Conservation (phyloP, 345 rosid genomes). For the Schrenkiella parvula region DNA sequence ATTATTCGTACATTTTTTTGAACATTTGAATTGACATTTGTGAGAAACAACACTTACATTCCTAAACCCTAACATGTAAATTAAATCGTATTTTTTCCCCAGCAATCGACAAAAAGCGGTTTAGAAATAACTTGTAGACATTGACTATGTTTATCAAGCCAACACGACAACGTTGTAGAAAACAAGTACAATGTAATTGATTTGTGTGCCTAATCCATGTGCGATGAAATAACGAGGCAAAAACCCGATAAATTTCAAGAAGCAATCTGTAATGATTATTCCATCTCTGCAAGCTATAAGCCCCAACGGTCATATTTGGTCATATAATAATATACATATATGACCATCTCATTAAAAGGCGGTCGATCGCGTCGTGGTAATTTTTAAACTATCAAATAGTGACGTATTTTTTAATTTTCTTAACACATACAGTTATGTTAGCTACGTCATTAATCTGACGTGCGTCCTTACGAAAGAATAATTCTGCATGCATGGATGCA, state of each 20-base stretch:
- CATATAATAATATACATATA: background rate
- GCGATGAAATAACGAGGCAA: slow-evolving; percentile 11
- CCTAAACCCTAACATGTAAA: background rate
- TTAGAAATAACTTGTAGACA: background rate
- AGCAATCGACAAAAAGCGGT: background rate
- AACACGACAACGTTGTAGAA: slow-evolving; percentile 5
- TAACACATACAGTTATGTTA: background rate
- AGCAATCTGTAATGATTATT: slow-evolving; percentile 13
- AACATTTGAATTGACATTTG: background rate
- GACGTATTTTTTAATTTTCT: too few species aligned
- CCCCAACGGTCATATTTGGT: background rate
- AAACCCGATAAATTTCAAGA: background rate
- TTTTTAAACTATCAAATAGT: background rate
- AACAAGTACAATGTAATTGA: background rate
- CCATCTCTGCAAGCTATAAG: background rate
- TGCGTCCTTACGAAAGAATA: background rate
- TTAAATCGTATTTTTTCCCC: background rate
- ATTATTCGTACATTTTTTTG: background rate
- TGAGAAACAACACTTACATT: background rate
- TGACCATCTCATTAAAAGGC: background rate
- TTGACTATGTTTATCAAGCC: slow-evolving; percentile 1
- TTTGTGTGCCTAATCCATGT: background rate
- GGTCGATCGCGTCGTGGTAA: background rate
- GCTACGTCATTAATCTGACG: background rate
- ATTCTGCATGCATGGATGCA: background rate